Conservation (phyloP, 306 rosid species). For the Sesbania bispinosa region DNA sequence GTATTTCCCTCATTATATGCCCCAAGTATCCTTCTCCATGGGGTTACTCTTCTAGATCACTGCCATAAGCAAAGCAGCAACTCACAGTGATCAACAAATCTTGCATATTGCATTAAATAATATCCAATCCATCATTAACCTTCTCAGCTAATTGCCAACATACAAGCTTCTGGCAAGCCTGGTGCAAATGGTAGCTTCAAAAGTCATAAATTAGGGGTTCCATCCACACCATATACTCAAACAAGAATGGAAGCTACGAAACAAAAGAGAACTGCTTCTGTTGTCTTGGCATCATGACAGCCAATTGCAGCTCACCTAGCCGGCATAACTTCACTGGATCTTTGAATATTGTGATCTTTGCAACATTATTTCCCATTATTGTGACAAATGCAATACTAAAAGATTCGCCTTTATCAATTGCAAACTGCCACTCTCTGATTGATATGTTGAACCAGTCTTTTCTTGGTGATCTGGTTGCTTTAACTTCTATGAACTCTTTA, state of each 20-base stretch:
- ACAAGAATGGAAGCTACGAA: constrained; percentile 33
- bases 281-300: constrained; percentile 58
- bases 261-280: constrained; percentile 36
- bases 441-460: constrained; percentile 90
- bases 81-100: background rate
- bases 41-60: background rate
- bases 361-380: constrained; percentile 43
- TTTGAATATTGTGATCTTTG: constrained; percentile 53
- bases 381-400: constrained; percentile 75
- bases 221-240: background rate
- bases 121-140: background rate
- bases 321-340: constrained; percentile 69
- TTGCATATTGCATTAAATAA: background rate
- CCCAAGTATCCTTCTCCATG: background rate
- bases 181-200: background rate
- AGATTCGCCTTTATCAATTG: constrained; percentile 60
- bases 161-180: background rate
- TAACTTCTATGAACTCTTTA: constrained; percentile 73
- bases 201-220: background rate
- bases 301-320: constrained; percentile 61
- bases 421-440: constrained; percentile 76
- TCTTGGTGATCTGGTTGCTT: constrained; percentile 65
- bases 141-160: background rate
- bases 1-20: background rate
- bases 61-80: background rate